Evolutionary conservation across 2,329 filamentous ascomycete species (phyloP).

Genomic region (Epichloe festucae): DNA sequence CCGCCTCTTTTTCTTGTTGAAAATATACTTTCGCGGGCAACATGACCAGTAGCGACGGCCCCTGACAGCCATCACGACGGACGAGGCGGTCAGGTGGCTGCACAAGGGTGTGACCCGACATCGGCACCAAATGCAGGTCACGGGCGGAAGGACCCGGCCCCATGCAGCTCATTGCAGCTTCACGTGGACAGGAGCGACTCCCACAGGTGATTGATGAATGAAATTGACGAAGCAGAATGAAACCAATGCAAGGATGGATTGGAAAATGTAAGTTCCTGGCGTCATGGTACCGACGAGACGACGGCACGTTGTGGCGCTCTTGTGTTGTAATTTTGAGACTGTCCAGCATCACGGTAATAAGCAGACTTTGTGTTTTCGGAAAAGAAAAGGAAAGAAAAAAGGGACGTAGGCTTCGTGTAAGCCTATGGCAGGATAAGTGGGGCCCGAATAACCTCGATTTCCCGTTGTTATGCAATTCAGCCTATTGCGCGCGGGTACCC

Average conservation of each 20-base stretch:
- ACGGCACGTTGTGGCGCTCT: background rate
- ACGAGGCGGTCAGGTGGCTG: background rate
- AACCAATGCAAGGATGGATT: background rate
- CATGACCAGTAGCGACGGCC: background rate
- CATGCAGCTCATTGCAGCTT: background rate
- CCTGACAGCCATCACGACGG: background rate
- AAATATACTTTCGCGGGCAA: background rate
- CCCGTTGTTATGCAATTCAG: too few relatives aligned
- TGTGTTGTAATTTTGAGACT: too few relatives aligned
- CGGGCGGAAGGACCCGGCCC: background rate
- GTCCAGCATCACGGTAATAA: too few relatives aligned
- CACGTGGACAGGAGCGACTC: background rate
- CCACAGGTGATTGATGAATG: background rate
- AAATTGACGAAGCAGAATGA: background rate
- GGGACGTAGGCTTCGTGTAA: rapidly evolving
- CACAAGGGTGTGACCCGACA: background rate
- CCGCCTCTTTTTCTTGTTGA: background rate
- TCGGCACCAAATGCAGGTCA: slow-evolving; percentile 1
- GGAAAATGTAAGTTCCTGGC: background rate
- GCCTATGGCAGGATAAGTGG: too few relatives aligned
- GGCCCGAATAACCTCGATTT: too few relatives aligned
- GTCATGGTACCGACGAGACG: background rate
- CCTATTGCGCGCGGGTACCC: too few relatives aligned
- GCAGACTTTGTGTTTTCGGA: too few relatives aligned
- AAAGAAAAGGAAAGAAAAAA: too few relatives aligned